Conservation (phyloP, 169 alveolate genomes). For the Plasmodium knowlesi region DNA sequence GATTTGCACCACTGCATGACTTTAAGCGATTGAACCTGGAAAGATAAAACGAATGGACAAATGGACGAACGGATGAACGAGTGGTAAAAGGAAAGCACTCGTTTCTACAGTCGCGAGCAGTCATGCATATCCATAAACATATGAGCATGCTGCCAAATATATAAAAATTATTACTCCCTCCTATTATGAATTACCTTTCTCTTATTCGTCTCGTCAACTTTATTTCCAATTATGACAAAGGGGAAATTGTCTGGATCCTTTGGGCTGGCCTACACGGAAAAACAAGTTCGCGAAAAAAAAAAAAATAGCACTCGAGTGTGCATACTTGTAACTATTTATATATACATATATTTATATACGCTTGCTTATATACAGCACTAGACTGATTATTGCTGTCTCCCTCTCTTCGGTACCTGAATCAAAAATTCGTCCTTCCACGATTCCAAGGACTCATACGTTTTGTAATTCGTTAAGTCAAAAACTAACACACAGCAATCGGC, state of each 20-base stretch:
- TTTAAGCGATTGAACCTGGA: slow-evolving; percentile 88
- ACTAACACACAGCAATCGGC: slow-evolving; percentile 99
- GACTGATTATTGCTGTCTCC: background rate
- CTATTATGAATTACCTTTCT: slow-evolving; percentile 84
- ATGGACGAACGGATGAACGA: too few species aligned
- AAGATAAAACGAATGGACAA: background rate
- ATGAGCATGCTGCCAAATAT: background rate
- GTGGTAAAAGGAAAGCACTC: background rate
- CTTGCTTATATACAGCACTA: background rate
- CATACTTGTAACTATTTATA: background rate
- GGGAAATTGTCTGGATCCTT: slow-evolving; percentile 96
- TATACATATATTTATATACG: background rate
- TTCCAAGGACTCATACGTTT: slow-evolving; percentile 94
- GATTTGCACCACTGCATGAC: slow-evolving; percentile 95
- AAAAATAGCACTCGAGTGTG: background rate
- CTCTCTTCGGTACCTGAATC: slow-evolving; percentile 85
- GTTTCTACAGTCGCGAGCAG: background rate
- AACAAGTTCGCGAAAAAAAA: background rate
- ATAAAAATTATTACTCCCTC: background rate
- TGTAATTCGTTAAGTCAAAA: slow-evolving; percentile 92
- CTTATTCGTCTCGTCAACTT: slow-evolving; percentile 94
- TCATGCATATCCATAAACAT: slow-evolving; percentile 2
- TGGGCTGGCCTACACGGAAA: slow-evolving; percentile 87
- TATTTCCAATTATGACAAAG: slow-evolving; percentile 97
- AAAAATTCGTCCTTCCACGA: slow-evolving; percentile 98